A percentile compares a stretch with the other conserved stretches of the same genome.
Evolutionary conservation across 257 asterid species (phyloP).

Genomic region (Solanum piurae): DNA sequence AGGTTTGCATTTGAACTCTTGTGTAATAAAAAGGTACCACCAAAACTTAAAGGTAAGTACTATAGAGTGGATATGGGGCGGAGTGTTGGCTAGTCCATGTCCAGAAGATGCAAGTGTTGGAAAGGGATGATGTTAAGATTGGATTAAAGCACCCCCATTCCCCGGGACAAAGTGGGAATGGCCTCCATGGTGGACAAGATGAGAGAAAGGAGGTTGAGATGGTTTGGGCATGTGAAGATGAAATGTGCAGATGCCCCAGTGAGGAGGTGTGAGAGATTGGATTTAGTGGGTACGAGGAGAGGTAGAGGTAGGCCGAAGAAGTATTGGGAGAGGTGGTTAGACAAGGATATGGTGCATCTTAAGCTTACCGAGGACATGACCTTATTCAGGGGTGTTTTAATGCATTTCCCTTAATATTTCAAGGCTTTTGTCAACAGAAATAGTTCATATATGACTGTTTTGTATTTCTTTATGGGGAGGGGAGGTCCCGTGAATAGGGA

Average conservation of each 20-base stretch:
- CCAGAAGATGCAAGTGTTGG: background rate
- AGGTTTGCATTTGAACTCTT: background rate
- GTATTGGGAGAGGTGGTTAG: background rate
- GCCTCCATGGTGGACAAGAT: background rate
- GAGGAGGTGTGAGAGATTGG: background rate
- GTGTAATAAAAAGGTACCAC: background rate
- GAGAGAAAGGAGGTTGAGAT: background rate
- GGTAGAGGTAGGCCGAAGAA: background rate
- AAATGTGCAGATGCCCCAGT: background rate
- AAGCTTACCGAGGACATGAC: background rate
- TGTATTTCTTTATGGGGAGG: background rate
- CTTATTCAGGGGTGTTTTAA: background rate
- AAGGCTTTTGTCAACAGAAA: background rate
- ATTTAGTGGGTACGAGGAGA: background rate
- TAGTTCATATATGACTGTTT: background rate
- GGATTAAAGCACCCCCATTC: background rate
- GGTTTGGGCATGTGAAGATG: background rate
- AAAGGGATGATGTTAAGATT: background rate
- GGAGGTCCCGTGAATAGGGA: background rate
- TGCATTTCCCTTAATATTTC: background rate
- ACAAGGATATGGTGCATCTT: background rate
- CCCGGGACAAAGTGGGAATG: background rate
- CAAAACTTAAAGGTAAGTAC: background rate
- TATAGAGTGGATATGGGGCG: background rate
- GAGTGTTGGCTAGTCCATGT: background rate